Evolutionary conservation across 2,329 filamentous ascomycete species (phyloP).

Genomic region (Falciphora oryzae): DNA sequence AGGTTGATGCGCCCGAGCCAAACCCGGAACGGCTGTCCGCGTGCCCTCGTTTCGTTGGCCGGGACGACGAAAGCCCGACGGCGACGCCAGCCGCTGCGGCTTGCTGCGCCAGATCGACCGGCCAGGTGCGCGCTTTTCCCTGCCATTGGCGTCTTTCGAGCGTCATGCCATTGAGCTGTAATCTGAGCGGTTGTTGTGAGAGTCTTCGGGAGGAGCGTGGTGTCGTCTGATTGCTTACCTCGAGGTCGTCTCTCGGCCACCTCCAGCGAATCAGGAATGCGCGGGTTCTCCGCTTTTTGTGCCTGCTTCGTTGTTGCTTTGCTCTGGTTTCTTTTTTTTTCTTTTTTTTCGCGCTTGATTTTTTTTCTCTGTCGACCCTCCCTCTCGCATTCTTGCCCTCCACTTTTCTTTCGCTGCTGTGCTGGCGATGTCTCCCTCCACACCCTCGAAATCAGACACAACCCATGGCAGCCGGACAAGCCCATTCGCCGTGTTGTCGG

Average conservation of each 20-base stretch:
- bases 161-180: background rate
- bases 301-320: background rate
- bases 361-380: background rate
- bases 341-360: background rate
- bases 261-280: background rate
- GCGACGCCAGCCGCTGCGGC: background rate
- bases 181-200: background rate
- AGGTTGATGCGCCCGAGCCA: background rate
- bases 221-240: background rate
- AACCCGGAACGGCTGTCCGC: background rate
- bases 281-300: background rate
- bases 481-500: background rate
- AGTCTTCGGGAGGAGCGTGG: background rate
- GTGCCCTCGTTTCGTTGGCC: background rate
- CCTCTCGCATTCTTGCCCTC: background rate
- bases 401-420: background rate
- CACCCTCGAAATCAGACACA: background rate
- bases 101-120: background rate
- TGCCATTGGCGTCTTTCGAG: background rate
- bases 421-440: background rate
- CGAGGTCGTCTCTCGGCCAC: background rate
- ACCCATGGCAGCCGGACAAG: background rate
- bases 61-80: background rate
- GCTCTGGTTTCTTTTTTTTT: background rate
- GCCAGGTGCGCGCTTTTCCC: background rate